Percentiles rank a stretch among this genome's conserved stretches.
These are phyloP conservation scores for Exophiala oligosperma DNA, from an alignment of 2,329 filamentous ascomycete species.

Conservation along the genomic window DNA sequence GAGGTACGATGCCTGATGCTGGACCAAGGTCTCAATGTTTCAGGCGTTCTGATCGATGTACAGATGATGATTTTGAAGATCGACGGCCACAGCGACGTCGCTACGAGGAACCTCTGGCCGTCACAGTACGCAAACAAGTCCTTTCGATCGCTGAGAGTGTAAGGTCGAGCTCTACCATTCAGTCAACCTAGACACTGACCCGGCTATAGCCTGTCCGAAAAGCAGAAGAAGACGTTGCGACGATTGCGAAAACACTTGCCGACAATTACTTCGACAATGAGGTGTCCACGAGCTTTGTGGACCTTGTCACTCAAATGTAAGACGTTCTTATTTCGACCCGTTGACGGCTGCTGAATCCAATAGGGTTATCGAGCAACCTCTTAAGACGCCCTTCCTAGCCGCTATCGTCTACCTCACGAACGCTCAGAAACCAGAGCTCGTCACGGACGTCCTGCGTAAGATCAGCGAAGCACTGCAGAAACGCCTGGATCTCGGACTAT, in stretches of 20 bases:
- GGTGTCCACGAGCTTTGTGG: constrained; percentile 69
- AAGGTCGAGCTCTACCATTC: constrained; percentile 12
- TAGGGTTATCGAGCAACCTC: constrained; percentile 80
- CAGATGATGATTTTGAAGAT: constrained; percentile 73
- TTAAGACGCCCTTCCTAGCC: constrained; percentile 95
- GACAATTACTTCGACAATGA: constrained; percentile 87
- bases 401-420: constrained; percentile 80
- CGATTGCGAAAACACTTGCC: constrained; percentile 72
- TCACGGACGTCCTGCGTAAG: constrained; percentile 67
- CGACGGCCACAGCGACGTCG: constrained; percentile 71
- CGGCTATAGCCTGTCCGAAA: constrained; percentile 54
- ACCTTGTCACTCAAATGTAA: constrained; percentile 72
- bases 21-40: too few species aligned
- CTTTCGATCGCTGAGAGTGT: constrained; percentile 77
- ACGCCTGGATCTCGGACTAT: constrained; percentile 70
- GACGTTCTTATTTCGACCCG: constrained; percentile 27
- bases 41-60: background rate
- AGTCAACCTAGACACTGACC: background rate
- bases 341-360: constrained; percentile 4
- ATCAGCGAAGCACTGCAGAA: constrained; percentile 63
- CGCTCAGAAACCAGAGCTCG: constrained; percentile 71
- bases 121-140: constrained; percentile 75
- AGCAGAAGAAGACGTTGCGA: constrained; percentile 74
- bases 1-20: constrained; percentile 58
- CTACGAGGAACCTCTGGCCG: constrained; percentile 69